Conservation (phyloP, 1,284 basidiomycete species). For the Coniferiporia weirii region DNA sequence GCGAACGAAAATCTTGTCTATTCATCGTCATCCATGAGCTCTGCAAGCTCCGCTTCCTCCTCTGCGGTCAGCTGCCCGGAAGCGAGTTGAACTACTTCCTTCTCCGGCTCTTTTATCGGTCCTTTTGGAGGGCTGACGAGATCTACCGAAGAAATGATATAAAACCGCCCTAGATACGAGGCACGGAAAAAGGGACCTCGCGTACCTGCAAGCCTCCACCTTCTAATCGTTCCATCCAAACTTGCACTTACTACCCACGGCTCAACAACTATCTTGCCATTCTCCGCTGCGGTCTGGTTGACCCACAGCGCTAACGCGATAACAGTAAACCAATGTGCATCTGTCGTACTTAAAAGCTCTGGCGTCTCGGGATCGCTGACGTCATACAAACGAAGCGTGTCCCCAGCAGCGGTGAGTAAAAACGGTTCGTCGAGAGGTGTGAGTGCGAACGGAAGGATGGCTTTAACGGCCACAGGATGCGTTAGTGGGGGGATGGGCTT, state of each 20-base stretch:
- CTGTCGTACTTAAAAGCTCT: constrained; percentile 57
- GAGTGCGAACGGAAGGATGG: constrained; percentile 48
- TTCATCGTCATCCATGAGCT: constrained; percentile 59
- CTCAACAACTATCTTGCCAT: constrained; percentile 45
- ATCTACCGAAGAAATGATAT: constrained; percentile 33
- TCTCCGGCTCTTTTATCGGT: constrained; percentile 17
- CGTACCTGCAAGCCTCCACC: constrained; percentile 74
- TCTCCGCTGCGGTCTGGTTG: constrained; percentile 39
- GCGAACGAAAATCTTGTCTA: not conserved
- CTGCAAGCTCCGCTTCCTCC: constrained; percentile 76
- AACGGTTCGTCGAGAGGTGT: constrained; percentile 70
- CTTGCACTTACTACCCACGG: constrained; percentile 79
- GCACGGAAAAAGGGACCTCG: constrained; percentile 11
- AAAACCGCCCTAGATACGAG: not conserved
- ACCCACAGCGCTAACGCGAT: constrained; percentile 70
- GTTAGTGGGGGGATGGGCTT: constrained; percentile 13
- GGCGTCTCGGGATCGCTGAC: constrained; percentile 57
- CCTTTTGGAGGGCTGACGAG: constrained; percentile 39
- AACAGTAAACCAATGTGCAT: constrained; percentile 87
- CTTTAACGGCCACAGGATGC: constrained; percentile 25
- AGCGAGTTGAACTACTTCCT: constrained; percentile 18
- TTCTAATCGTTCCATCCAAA: constrained; percentile 80
- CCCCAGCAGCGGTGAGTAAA: constrained; percentile 76
- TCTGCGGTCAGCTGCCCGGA: constrained; percentile 56
- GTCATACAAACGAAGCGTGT: constrained; percentile 73